These are phyloP conservation scores for Lachnellula willkommii DNA, from an alignment of 2,329 filamentous ascomycete species.

Conservation along the genomic window DNA sequence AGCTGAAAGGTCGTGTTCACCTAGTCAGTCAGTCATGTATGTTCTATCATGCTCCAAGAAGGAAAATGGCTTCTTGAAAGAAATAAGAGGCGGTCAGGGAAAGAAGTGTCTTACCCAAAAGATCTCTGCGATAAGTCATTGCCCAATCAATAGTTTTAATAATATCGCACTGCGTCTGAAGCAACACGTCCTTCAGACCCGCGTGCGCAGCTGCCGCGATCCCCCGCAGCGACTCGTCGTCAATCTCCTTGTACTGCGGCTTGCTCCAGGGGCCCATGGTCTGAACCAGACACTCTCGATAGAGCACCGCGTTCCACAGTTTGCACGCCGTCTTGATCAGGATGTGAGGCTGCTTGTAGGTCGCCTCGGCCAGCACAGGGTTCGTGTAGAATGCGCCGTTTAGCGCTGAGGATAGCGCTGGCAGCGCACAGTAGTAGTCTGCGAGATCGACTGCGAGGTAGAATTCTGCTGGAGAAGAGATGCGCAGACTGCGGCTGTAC, in stretches of 20 bases:
- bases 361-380: background rate
- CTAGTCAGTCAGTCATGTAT: too few species aligned
- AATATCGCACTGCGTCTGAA: background rate
- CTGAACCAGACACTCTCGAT: background rate
- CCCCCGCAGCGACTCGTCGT: background rate
- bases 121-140: background rate
- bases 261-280: background rate
- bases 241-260: background rate
- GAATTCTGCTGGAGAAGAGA: background rate
- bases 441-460: background rate
- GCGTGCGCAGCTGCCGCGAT: background rate
- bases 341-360: background rate
- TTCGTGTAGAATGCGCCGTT: background rate
- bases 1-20: too few species aligned
- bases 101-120: background rate
- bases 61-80: too few species aligned
- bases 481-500: background rate
- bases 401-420: background rate
- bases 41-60: too few species aligned
- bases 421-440: slow-evolving; percentile 2
- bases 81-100: background rate
- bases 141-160: background rate
- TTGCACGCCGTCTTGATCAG: background rate
- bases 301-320: background rate
- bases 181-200: background rate